phyloP scores from a whole-genome alignment of 495 filamentous ascomycete species.

The Podospora conica region DNA sequence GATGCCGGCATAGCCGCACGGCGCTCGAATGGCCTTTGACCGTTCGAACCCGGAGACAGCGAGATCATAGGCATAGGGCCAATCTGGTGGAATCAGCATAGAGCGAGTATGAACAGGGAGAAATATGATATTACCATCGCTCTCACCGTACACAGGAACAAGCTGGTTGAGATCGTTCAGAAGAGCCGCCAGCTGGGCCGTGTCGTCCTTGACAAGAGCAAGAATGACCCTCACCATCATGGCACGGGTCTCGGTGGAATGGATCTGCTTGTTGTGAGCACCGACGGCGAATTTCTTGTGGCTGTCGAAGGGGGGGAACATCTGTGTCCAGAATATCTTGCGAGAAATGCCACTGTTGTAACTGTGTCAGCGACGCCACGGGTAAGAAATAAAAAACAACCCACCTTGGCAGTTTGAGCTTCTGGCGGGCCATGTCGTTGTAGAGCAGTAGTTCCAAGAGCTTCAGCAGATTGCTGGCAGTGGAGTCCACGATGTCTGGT shows the following conservation, averaged over 20 bases:
- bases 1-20: conserved; percentile 75
- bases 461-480: conserved; percentile 42
- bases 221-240: conserved; percentile 60
- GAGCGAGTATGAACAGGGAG: neutral
- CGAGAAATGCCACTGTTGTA: conserved; percentile 44
- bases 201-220: conserved; percentile 50
- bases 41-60: conserved; percentile 55
- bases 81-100: conserved; percentile 8
- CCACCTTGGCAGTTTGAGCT: neutral
- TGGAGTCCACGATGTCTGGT: conserved; percentile 42
- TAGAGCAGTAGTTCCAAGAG: conserved; percentile 22
- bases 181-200: conserved; percentile 41
- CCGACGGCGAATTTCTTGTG: conserved; percentile 12
- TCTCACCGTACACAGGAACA: conserved; percentile 26
- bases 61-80: conserved; percentile 47
- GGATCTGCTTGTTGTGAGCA: conserved; percentile 34
- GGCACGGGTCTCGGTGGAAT: conserved; percentile 51
- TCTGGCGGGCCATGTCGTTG: neutral
- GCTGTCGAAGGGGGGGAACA: conserved; percentile 59
- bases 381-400: neutral
- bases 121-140: conserved; percentile 25
- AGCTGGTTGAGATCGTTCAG: conserved; percentile 50
- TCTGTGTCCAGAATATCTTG: conserved; percentile 57
- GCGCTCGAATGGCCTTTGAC: conserved; percentile 60
- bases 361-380: conserved; percentile 1